Conservation (phyloP, 345 rosid species). For the Euphorbia tirucalli region DNA sequence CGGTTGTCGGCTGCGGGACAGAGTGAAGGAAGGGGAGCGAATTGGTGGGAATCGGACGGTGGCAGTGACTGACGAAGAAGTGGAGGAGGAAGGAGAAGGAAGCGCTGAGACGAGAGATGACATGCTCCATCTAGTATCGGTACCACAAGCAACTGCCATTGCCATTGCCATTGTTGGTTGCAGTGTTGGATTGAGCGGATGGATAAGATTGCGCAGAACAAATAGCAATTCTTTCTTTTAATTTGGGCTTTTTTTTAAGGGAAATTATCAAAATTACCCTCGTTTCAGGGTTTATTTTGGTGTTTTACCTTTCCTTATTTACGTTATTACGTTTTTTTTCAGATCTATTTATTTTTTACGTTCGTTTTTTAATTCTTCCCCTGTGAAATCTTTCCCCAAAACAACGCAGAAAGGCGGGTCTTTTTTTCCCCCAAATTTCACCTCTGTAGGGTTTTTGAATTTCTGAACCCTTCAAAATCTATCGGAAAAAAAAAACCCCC, state of each 20-base stretch:
- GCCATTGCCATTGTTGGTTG: slow-evolving; percentile 25
- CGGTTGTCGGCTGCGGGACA: slow-evolving; percentile 24
- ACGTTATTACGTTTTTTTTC: no score
- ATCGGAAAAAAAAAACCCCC: background rate
- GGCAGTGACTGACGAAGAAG: slow-evolving; percentile 11
- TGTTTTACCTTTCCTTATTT: no score
- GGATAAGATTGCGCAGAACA: background rate
- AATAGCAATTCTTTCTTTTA: background rate
- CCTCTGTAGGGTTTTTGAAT: no score
- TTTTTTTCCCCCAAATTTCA: no score
- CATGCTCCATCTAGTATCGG: slow-evolving; percentile 57
- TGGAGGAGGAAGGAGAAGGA: slow-evolving; percentile 38
- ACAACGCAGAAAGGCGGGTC: no score
- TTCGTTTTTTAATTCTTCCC: no score
- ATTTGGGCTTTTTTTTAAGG: slow-evolving; percentile 3
- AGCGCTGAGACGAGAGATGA: slow-evolving; percentile 59
- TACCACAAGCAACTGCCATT: slow-evolving; percentile 12
- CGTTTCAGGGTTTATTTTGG: no score
- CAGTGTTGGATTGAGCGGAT: background rate
- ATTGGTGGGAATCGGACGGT: slow-evolving; percentile 39
- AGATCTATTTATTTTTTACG: no score
- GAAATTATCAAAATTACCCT: no score
- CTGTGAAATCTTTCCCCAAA: no score
- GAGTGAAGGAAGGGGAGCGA: slow-evolving; percentile 21
- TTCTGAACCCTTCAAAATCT: background rate